phyloP scores from a whole-genome alignment of 2,329 filamentous ascomycete species.

The Penicillium aurantiogriseum region DNA sequence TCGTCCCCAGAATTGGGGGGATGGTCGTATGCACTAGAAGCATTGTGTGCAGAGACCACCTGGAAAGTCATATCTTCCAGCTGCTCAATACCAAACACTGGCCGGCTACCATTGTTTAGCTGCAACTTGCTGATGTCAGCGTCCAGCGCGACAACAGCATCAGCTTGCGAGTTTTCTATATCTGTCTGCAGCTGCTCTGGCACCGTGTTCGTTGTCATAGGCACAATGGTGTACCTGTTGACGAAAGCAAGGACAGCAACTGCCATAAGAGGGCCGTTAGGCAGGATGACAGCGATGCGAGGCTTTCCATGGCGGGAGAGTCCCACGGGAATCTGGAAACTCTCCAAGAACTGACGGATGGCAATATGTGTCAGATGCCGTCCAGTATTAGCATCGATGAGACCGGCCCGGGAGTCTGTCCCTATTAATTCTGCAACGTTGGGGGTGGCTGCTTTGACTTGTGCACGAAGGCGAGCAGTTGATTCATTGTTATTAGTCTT shows the following conservation, averaged over 20 bases:
- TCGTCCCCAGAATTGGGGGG: constrained; percentile 48
- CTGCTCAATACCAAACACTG: constrained; percentile 26
- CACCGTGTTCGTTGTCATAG: constrained; percentile 52
- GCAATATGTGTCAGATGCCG: constrained; percentile 18
- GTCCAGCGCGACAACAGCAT: constrained; percentile 48
- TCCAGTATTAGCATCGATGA: constrained; percentile 17
- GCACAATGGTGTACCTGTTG: constrained; percentile 53
- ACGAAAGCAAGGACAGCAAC: constrained; percentile 51
- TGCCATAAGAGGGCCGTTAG: constrained; percentile 56
- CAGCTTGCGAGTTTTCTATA: constrained; percentile 49
- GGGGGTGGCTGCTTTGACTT: constrained; percentile 15
- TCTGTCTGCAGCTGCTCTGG: constrained; percentile 53
- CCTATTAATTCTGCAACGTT: constrained; percentile 12
- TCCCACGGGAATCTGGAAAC: constrained; percentile 21
- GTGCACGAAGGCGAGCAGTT: constrained; percentile 6
- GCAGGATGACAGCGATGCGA: constrained; percentile 52
- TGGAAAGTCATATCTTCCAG: constrained; percentile 39
- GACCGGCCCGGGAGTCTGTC: constrained; percentile 13
- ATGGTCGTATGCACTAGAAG: constrained; percentile 18
- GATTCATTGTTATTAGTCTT: constrained; percentile 16
- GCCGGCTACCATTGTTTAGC: constrained; percentile 12
- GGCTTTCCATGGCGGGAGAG: constrained; percentile 36
- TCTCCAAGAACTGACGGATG: constrained; percentile 19
- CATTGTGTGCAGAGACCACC: constrained; percentile 8
- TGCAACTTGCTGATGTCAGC: constrained; percentile 22